A percentile compares a stretch with the other conserved stretches of the same genome.
These are phyloP conservation scores for Mycena chlorophos DNA, from an alignment of 768 basidiomycete genomes.

Conservation along the genomic window DNA sequence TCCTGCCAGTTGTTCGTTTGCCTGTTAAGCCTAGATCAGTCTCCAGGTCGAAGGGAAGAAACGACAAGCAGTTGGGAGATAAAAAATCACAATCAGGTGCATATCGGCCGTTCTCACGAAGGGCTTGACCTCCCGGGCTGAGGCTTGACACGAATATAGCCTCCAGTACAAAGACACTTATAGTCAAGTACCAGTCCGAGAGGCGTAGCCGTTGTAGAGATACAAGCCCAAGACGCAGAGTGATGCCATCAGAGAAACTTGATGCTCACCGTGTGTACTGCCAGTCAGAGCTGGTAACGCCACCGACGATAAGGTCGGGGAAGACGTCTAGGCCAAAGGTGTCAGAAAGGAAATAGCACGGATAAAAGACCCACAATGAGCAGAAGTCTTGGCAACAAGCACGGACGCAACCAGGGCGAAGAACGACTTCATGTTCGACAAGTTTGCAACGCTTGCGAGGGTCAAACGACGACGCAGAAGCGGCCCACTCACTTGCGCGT, in stretches of 20 bases:
- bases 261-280: conserved; percentile 21
- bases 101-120: no score
- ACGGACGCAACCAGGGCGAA: conserved; percentile 6
- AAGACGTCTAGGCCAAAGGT: conserved; percentile 24
- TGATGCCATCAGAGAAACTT: no score
- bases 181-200: no score
- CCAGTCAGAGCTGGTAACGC: conserved; percentile 23
- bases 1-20: conserved; percentile 19
- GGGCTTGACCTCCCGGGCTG: no score
- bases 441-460: no score
- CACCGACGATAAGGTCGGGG: conserved; percentile 27
- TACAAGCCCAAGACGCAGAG: no score
- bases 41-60: not conserved
- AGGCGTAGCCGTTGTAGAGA: no score
- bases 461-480: not conserved
- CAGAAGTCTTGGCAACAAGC: conserved; percentile 8
- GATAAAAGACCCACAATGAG: conserved; percentile 8
- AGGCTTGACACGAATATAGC: no score
- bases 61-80: not conserved
- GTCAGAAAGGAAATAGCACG: not conserved
- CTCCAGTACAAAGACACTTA: no score
- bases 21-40: not conserved
- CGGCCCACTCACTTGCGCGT: not conserved
- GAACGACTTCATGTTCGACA: conserved; percentile 13
- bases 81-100: no score